These are phyloP conservation scores for Aspergillus sp. DNA, from an alignment of 2,329 filamentous ascomycete species.

Conservation along the genomic window DNA sequence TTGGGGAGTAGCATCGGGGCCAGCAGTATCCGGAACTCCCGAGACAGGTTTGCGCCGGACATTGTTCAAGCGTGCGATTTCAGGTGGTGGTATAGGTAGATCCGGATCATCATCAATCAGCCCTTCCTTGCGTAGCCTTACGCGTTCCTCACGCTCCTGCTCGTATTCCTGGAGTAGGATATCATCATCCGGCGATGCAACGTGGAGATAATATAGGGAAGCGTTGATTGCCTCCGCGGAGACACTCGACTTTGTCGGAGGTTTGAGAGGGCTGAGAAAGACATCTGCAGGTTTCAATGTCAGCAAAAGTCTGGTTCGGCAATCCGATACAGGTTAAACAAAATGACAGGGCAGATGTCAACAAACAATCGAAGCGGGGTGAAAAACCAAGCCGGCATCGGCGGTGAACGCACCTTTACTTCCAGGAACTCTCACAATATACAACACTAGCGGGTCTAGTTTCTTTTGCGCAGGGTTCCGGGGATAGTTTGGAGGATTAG, in stretches of 20 bases:
- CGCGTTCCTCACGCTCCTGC: constrained; percentile 34
- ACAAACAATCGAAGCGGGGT: background rate
- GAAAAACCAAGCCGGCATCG: background rate
- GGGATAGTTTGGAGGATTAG: constrained; percentile 83
- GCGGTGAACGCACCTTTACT: constrained; percentile 66
- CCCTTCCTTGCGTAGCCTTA: constrained; percentile 25
- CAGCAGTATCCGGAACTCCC: constrained; percentile 15
- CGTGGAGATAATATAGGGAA: constrained; percentile 88
- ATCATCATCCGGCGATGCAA: constrained; percentile 64
- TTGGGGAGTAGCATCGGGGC: constrained; percentile 16
- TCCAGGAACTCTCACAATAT: constrained; percentile 90
- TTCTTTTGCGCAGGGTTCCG: constrained; percentile 69
- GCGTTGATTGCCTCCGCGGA: constrained; percentile 82
- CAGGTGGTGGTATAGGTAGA: constrained; percentile 22
- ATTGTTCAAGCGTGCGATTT: constrained; percentile 37
- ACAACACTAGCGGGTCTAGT: constrained; percentile 74
- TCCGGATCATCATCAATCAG: constrained; percentile 22
- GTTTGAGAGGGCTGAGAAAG: constrained; percentile 88
- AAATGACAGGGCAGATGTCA: background rate
- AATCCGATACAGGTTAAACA: background rate
- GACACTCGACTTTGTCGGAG: constrained; percentile 77
- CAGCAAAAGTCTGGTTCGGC: background rate
- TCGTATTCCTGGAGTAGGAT: constrained; percentile 40
- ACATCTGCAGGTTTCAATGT: constrained; percentile 62
- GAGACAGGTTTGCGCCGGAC: constrained; percentile 42